Evolutionary conservation across 441 rosid species (phyloP).

Genomic region (Gossypium davidsonii): DNA sequence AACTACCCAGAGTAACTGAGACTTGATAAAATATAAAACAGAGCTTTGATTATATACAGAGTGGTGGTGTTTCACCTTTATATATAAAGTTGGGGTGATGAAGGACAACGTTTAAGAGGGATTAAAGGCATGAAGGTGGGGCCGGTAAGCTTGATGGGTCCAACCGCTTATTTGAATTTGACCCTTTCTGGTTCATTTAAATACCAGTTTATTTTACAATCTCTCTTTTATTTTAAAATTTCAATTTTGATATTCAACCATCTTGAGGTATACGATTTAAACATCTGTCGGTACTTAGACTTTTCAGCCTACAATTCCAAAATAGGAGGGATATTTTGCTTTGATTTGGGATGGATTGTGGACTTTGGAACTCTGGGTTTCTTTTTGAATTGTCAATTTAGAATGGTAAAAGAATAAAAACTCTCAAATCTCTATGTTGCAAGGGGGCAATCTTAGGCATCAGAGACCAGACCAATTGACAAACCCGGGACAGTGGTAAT

Average conservation of each 20-base stretch:
- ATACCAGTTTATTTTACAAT: too few relatives aligned
- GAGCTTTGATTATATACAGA: not conserved
- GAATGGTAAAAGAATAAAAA: not conserved
- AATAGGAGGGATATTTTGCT: not conserved
- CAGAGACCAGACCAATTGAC: not conserved
- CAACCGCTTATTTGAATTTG: constrained; percentile 35
- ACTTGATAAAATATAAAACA: too few relatives aligned
- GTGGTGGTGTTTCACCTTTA: not conserved
- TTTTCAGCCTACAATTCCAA: not conserved
- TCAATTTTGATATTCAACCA: too few relatives aligned
- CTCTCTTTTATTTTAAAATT: too few relatives aligned
- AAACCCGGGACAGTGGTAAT: not conserved
- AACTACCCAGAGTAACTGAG: not conserved
- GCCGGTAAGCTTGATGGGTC: constrained; percentile 29
- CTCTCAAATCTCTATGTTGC: not conserved
- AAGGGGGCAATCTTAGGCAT: not conserved
- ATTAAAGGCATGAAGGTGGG: constrained; percentile 57
- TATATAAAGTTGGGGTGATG: constrained; percentile 18
- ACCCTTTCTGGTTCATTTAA: constrained; percentile 17
- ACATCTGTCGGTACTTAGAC: not conserved
- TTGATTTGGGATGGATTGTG: not conserved
- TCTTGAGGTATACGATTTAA: not conserved
- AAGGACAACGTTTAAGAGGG: constrained; percentile 39
- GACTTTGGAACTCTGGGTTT: too few relatives aligned
- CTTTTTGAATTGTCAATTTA: not conserved